These are phyloP conservation scores for Conticribra weissflogii DNA, from an alignment of 108 stramenopile genomes.

Conservation along the genomic window DNA sequence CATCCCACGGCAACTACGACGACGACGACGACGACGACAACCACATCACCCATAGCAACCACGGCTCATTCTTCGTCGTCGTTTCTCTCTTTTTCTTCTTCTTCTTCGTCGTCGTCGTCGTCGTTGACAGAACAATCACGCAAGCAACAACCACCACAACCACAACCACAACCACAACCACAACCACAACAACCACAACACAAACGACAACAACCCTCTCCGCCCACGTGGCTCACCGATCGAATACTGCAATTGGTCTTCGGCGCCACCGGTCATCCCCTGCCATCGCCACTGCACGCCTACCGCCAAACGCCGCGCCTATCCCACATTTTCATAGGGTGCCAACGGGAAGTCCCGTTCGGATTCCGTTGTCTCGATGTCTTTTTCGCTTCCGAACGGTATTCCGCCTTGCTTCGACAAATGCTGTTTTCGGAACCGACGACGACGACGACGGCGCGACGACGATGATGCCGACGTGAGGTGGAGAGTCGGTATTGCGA, in stretches of 20 bases:
- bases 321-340: slow-evolving; percentile 59
- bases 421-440: background rate
- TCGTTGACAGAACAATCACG: background rate
- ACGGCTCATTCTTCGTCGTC: slow-evolving; percentile 8
- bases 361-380: slow-evolving; percentile 56
- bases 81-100: slow-evolving; percentile 21
- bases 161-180: background rate
- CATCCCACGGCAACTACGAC: background rate
- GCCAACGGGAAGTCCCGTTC: slow-evolving; percentile 55
- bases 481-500: slow-evolving; percentile 33
- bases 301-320: slow-evolving; percentile 26
- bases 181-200: background rate
- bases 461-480: too few relatives aligned
- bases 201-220: background rate
- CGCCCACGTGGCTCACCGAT: slow-evolving; percentile 45
- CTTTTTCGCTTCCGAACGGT: slow-evolving; percentile 56
- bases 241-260: slow-evolving; percentile 34
- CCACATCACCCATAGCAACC: background rate
- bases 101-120: background rate
- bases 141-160: too few relatives aligned
- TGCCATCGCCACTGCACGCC: slow-evolving; percentile 56
- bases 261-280: slow-evolving; percentile 12
- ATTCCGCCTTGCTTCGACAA: slow-evolving; percentile 25
- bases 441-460: too few relatives aligned
- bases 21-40: background rate